A percentile compares a stretch with the other conserved stretches of the same genome.
Evolutionary conservation across 768 basidiomycete genomes (phyloP).

Genomic region (Amylocystis lapponica): DNA sequence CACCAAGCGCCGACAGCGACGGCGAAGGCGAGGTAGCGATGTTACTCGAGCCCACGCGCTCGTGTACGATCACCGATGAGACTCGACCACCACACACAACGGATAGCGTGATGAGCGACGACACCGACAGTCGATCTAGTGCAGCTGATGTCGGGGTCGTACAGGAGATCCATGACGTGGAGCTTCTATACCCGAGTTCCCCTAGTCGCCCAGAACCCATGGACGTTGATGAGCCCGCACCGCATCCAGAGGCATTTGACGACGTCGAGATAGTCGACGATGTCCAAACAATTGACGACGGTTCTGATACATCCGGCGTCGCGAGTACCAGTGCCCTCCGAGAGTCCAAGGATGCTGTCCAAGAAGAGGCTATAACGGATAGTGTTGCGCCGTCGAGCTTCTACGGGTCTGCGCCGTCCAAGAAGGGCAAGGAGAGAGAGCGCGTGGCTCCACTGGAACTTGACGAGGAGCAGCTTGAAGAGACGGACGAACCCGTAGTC

Average conservation of each 20-base stretch:
- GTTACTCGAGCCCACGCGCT: conserved; percentile 5
- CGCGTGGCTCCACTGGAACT: not conserved
- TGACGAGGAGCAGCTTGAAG: not conserved
- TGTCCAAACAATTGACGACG: too few species aligned
- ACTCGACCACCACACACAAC: not conserved
- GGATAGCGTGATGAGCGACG: not conserved
- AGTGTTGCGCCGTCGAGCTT: not conserved
- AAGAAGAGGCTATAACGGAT: too few species aligned
- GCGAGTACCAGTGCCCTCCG: not conserved
- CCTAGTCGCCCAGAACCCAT: conserved; percentile 7
- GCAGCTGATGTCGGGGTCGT: not conserved
- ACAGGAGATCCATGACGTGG: conserved; percentile 1
- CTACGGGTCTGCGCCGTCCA: not conserved
- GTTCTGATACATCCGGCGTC: too few species aligned
- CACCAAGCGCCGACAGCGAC: conserved; percentile 7
- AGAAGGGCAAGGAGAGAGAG: not conserved
- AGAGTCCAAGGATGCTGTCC: not conserved
- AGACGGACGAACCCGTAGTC: not conserved
- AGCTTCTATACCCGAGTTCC: conserved; percentile 12
- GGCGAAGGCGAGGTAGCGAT: conserved; percentile 16
- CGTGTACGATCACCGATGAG: conserved; percentile 6
- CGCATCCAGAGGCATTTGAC: not conserved
- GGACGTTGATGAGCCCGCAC: conserved; percentile 12
- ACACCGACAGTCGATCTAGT: not conserved
- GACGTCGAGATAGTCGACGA: too few species aligned